phyloP scores from a whole-genome alignment of 2,329 filamentous ascomycete species.

The Exophiala lecanii-corni region DNA sequence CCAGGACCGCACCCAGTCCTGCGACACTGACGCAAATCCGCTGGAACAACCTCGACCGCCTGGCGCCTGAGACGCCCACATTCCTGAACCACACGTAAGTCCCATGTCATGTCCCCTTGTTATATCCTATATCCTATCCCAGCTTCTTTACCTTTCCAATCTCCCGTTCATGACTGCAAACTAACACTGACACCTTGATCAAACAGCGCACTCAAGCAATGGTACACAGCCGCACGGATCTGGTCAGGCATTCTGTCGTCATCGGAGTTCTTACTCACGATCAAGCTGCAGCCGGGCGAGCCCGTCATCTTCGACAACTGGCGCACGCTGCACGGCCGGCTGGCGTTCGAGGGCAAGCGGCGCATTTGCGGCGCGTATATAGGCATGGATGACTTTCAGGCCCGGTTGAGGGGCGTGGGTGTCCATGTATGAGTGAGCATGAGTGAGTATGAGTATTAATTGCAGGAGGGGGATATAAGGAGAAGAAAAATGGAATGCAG shows the following conservation, averaged over 20 bases:
- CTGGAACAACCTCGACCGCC: constrained; percentile 92
- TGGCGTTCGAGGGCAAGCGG: constrained; percentile 74
- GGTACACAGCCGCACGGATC: constrained; percentile 75
- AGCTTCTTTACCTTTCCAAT: no score
- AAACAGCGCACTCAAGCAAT: constrained; percentile 39
- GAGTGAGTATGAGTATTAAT: no score
- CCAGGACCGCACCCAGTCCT: constrained; percentile 21
- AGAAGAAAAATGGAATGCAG: no score
- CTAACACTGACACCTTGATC: no score
- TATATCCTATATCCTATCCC: no score
- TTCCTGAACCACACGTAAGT: constrained; percentile 41
- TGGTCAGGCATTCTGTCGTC: constrained; percentile 68
- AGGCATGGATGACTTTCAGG: constrained; percentile 37
- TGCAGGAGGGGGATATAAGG: no score
- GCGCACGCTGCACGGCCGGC: constrained; percentile 84
- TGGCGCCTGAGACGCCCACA: constrained; percentile 52
- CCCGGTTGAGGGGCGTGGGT: constrained; percentile 15
- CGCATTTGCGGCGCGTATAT: constrained; percentile 89
- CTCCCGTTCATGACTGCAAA: no score
- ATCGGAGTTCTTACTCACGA: constrained; percentile 66
- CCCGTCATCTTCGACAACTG: constrained; percentile 93
- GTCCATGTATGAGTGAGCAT: constrained; percentile 7
- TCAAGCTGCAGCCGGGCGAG: constrained; percentile 72
- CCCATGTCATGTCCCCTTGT: constrained; percentile 36
- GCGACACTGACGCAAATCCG: constrained; percentile 60